These are phyloP conservation scores for Glarea lozoyensis DNA, from an alignment of 495 filamentous ascomycete genomes.

Conservation along the genomic window DNA sequence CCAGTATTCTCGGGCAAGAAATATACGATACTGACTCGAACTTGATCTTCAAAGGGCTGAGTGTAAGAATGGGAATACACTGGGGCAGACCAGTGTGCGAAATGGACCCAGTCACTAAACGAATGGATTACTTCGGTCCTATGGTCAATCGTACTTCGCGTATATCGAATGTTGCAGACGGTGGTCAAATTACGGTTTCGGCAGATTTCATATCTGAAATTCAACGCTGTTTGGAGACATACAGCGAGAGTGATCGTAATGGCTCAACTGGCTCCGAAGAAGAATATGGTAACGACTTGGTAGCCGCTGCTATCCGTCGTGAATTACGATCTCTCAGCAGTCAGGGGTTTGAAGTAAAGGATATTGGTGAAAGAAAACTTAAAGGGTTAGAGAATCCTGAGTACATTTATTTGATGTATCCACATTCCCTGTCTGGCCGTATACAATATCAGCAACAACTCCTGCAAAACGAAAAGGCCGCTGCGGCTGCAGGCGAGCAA, in stretches of 20 bases:
- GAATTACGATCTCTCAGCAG: conserved; percentile 81
- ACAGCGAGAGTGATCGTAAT: conserved; percentile 63
- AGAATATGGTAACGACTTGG: conserved; percentile 57
- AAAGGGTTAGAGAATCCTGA: conserved; percentile 98
- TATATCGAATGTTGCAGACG: conserved; percentile 90
- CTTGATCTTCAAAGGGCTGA: conserved; percentile 84
- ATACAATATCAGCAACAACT: conserved; percentile 45
- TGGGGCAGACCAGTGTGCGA: conserved; percentile 93
- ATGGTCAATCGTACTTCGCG: conserved; percentile 97
- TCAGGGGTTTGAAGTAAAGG: conserved; percentile 94
- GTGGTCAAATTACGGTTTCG: conserved; percentile 92
- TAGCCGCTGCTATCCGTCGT: conserved; percentile 65
- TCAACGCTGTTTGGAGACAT: conserved; percentile 79
- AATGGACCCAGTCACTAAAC: conserved; percentile 86
- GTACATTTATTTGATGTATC: conserved; percentile 87
- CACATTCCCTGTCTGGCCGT: conserved; percentile 76
- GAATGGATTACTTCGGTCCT: conserved; percentile 99
- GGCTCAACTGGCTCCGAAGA: conserved; percentile 62
- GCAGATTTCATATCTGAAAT: conserved; percentile 96
- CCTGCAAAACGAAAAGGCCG: conserved; percentile 12
- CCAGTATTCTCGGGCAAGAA: conserved; percentile 75
- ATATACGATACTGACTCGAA: conserved; percentile 76
- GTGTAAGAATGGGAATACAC: conserved; percentile 95
- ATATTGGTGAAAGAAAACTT: conserved; percentile 84
- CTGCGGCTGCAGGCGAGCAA: conserved; percentile 9